phyloP scores from a whole-genome alignment of 2,329 filamentous ascomycete species.

The Fusarium sulawesiense region DNA sequence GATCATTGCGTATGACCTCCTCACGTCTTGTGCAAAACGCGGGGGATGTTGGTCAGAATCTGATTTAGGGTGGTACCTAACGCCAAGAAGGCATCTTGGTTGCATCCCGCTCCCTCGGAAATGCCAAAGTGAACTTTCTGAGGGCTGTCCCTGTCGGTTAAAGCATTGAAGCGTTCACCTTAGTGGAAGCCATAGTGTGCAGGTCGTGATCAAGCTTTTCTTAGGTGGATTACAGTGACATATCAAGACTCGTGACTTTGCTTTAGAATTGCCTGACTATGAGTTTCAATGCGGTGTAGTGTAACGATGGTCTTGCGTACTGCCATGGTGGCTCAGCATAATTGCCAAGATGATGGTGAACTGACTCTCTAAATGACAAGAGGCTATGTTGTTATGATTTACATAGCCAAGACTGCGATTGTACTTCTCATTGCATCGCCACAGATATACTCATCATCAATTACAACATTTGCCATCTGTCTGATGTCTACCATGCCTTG shows the following conservation, averaged over 20 bases:
- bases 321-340: background rate
- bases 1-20: slow-evolving; percentile 30
- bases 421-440: background rate
- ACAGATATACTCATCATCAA: background rate
- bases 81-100: background rate
- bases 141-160: background rate
- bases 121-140: slow-evolving; percentile 12
- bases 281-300: background rate
- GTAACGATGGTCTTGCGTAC: background rate
- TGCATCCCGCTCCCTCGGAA: slow-evolving; percentile 19
- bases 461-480: background rate
- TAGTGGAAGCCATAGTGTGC: background rate
- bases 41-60: slow-evolving; percentile 23
- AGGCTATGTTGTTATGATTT: background rate
- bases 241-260: background rate
- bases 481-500: background rate
- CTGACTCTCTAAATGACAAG: background rate
- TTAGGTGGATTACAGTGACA: background rate
- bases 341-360: background rate
- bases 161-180: background rate
- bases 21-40: slow-evolving; percentile 2
- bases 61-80: slow-evolving; percentile 1
- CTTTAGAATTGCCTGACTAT: background rate
- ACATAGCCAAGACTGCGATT: background rate
- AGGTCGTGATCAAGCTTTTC: background rate